These are phyloP conservation scores for Pyrrhoderma lamaoense DNA, from an alignment of 1,284 basidiomycete species.

Conservation along the genomic window DNA sequence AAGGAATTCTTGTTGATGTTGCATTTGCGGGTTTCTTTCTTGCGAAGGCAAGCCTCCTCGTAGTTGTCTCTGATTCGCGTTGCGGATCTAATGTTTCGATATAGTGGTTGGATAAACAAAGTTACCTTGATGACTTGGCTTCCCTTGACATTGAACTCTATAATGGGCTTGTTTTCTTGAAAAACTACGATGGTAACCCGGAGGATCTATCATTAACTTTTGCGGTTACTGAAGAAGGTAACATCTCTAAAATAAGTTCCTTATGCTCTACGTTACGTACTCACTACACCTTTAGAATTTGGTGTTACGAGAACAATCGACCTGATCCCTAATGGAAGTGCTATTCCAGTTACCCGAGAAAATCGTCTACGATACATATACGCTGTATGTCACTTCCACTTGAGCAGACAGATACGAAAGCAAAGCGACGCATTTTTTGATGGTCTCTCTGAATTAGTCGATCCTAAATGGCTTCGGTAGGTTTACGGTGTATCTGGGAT, in stretches of 20 bases:
- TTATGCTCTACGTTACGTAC: slow-evolving; percentile 4
- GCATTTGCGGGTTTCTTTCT: slow-evolving; percentile 96
- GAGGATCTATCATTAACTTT: slow-evolving; percentile 95
- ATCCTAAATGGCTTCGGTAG: slow-evolving; percentile 81
- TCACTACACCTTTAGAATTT: slow-evolving; percentile 55
- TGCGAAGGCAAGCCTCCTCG: slow-evolving; percentile 54
- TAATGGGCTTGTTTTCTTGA: slow-evolving; percentile 86
- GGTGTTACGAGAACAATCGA: slow-evolving; percentile 76
- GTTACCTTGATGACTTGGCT: slow-evolving; percentile 83
- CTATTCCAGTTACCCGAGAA: slow-evolving; percentile 82
- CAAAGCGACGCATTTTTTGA: slow-evolving; percentile 86
- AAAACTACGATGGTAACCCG: slow-evolving; percentile 83
- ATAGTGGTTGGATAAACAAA: slow-evolving; percentile 85
- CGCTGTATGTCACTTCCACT: slow-evolving; percentile 81
- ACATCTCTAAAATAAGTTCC: slow-evolving; percentile 19
- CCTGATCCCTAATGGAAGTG: slow-evolving; percentile 77
- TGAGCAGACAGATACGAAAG: slow-evolving; percentile 81
- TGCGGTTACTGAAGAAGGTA: slow-evolving; percentile 81
- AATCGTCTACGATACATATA: slow-evolving; percentile 91
- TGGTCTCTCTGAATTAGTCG: slow-evolving; percentile 83
- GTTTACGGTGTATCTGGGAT: slow-evolving; percentile 21
- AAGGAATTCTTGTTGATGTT: slow-evolving; percentile 94
- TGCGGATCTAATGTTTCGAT: not conserved
- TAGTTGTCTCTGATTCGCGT: slow-evolving; percentile 20
- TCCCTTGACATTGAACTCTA: slow-evolving; percentile 93